phyloP scores from a whole-genome alignment of 2,329 filamentous ascomycete genomes.

The Stylonectria norvegica region DNA sequence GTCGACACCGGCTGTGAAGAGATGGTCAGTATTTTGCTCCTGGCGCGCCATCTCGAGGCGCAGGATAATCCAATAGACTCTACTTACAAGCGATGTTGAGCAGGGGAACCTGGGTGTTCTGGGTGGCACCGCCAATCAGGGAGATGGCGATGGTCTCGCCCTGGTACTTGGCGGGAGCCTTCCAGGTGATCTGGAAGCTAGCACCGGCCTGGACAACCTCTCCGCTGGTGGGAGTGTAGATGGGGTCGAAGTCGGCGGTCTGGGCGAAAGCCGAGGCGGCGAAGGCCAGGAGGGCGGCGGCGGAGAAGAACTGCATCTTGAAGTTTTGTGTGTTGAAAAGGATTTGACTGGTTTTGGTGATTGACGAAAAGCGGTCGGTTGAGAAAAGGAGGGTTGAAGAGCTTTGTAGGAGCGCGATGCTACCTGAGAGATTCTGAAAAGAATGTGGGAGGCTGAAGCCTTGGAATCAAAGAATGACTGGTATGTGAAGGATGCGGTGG shows the following conservation, averaged over 20 bases:
- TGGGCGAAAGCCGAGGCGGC: slow-evolving; percentile 51
- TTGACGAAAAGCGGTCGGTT: slow-evolving; percentile 19
- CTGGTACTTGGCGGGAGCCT: slow-evolving; percentile 37
- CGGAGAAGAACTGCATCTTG: slow-evolving; percentile 55
- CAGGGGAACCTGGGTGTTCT: slow-evolving; percentile 40
- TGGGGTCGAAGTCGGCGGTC: slow-evolving; percentile 53
- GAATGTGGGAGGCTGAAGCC: slow-evolving; percentile 31
- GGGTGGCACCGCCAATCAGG: slow-evolving; percentile 51
- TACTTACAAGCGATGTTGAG: slow-evolving; percentile 51
- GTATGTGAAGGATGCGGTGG: slow-evolving; percentile 24
- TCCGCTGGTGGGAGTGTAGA: slow-evolving; percentile 45
- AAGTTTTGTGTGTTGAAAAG: too few species aligned
- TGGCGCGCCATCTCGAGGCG: too few species aligned
- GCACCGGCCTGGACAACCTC: slow-evolving; percentile 47
- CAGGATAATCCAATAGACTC: neutral
- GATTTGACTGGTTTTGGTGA: slow-evolving; percentile 18
- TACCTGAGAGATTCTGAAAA: slow-evolving; percentile 23
- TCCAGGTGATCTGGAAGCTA: slow-evolving; percentile 52
- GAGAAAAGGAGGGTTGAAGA: slow-evolving; percentile 14
- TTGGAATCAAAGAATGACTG: slow-evolving; percentile 30
- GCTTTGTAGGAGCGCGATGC: slow-evolving; percentile 7
- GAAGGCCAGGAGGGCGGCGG: slow-evolving; percentile 50
- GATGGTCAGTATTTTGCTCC: neutral
- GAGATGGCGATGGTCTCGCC: slow-evolving; percentile 47
- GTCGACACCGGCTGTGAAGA: slow-evolving; percentile 42